These are phyloP conservation scores for Neonectria neomacrospora DNA, from an alignment of 2,329 filamentous ascomycete genomes.

Conservation along the genomic window DNA sequence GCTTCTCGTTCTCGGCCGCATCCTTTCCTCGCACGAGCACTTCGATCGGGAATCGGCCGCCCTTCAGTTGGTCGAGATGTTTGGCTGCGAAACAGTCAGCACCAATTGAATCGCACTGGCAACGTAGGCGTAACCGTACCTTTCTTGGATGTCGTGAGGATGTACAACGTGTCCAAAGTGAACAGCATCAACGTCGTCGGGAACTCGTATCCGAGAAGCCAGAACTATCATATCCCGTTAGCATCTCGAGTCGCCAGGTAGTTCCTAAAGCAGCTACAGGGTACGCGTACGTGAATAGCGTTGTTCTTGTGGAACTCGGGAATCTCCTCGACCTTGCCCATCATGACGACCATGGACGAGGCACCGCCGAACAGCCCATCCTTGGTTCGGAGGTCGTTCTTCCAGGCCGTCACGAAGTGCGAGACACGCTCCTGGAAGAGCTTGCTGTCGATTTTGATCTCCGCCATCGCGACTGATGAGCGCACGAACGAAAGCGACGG, in stretches of 20 bases:
- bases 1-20: conserved; percentile 88
- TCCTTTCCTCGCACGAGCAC: conserved; percentile 93
- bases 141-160: conserved; percentile 97
- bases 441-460: conserved; percentile 95
- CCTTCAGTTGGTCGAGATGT: conserved; percentile 90
- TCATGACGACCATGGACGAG: conserved; percentile 86
- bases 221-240: conserved; percentile 73
- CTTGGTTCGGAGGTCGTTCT: conserved; percentile 90
- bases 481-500: conserved; percentile 45
- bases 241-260: conserved; percentile 19
- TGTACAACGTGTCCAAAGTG: conserved; percentile 86
- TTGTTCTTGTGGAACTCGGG: conserved; percentile 95
- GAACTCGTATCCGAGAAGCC: conserved; percentile 98
- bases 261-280: not conserved
- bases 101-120: conserved; percentile 21
- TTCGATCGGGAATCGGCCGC: conserved; percentile 91
- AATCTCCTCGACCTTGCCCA: conserved; percentile 93
- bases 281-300: conserved; percentile 82
- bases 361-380: conserved; percentile 88
- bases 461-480: conserved; percentile 66
- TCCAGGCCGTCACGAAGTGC: conserved; percentile 91
- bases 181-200: conserved; percentile 94
- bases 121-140: conserved; percentile 61
- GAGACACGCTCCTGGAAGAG: conserved; percentile 93
- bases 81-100: conserved; percentile 72